Base-by-base conservation (phyloP, 192 early-diverging fungal genomes). In the Coemansia sp. region DNA sequence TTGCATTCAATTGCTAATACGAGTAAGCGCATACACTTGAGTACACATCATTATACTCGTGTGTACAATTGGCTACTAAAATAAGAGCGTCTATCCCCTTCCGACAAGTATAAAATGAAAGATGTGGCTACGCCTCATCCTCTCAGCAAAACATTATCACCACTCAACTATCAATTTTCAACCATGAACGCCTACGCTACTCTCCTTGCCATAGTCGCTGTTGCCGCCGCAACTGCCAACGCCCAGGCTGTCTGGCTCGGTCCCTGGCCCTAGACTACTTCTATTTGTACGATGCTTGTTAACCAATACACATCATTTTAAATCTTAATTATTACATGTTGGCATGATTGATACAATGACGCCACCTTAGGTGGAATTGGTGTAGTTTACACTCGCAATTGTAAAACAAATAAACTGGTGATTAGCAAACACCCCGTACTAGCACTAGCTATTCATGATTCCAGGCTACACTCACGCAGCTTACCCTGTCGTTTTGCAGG, bases 181-280 rank as follows among this genome's bases (percentile, higher is more conserved):
- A 55, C 25, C 9, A 55, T 55, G 51, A 55, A 55, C 51, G 4
- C 51, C 51, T 55, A 55, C 51, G 1, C 51, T 55, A 55, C 51
- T 55, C 51, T 55, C 27, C 23, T 55, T 27, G 51, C 27, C 27
- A 55, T 55, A 27, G 51, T 55, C 10, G 51, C 15, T 55, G 27
- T 55, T 55, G 51, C 51, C 12, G 51, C 51, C 15, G 51, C 51
- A 55, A 55, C 51, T 55, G 51, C 51, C 14, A 55, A 55, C 27
- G 51, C 51, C 27, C 51, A 55, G 51, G 51, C 21, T 11, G 27
- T 55, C 51, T 55, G 51, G 51, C 51, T 55, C 51, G 51, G 51
- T 12, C 51, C 51, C 51, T 55, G 51, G 51, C 51, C 51, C 11
- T 55, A 29, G 27, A 15, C 51, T 31, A 25, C 9, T 10, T 25